These are phyloP conservation scores for Hanseniaspora sp. DNA, from an alignment of 1,139 yeast species.

Conservation along the genomic window DNA sequence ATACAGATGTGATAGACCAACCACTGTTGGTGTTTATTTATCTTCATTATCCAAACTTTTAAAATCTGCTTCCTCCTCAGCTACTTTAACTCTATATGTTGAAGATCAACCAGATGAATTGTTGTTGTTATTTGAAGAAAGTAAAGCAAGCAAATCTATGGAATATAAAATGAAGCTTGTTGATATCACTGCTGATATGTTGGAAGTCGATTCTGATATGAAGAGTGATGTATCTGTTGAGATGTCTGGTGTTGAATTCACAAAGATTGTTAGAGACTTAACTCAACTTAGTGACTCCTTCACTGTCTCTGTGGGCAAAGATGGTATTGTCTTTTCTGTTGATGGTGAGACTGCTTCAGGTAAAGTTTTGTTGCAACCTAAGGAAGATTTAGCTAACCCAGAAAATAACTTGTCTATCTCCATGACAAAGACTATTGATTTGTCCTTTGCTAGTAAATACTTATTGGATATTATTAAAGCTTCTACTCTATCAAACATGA, in stretches of 20 bases:
- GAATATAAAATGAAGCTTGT: constrained; percentile 85
- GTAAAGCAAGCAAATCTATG: constrained; percentile 78
- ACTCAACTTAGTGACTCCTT: constrained; percentile 77
- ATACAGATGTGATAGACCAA: constrained; percentile 90
- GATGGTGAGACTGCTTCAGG: constrained; percentile 93
- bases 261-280: constrained; percentile 83
- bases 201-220: constrained; percentile 77
- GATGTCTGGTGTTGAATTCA: constrained; percentile 80
- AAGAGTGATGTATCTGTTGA: constrained; percentile 78
- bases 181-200: constrained; percentile 93
- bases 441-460: constrained; percentile 86
- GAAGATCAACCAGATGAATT: constrained; percentile 84
- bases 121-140: constrained; percentile 77
- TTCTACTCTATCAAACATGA: constrained; percentile 60
- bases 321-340: constrained; percentile 77
- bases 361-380: constrained; percentile 73
- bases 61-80: constrained; percentile 85
- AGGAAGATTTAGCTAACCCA: constrained; percentile 68
- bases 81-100: constrained; percentile 76
- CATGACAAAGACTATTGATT: constrained; percentile 75
- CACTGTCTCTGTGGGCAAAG: constrained; percentile 78
- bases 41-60: constrained; percentile 77
- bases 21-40: constrained; percentile 85
- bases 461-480: constrained; percentile 87
- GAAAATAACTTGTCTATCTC: constrained; percentile 64